Evolutionary conservation across 1,284 basidiomycete genomes (phyloP).

Genomic region (Trichosporon asahii): DNA sequence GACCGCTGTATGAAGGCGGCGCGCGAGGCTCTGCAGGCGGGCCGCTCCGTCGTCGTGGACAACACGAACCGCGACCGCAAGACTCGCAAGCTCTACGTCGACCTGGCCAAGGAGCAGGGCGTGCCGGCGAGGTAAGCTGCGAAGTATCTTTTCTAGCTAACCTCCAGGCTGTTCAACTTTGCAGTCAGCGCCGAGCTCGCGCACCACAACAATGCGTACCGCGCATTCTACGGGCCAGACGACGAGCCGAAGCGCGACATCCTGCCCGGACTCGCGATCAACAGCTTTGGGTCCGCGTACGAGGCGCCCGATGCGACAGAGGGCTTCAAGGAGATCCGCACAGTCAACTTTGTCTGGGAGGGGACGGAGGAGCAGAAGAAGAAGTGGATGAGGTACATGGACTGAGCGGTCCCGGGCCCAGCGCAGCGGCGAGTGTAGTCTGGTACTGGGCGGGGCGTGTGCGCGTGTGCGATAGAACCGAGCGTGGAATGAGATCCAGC

Average conservation of each 20-base stretch:
- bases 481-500: no score
- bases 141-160: not conserved
- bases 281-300: constrained; percentile 60
- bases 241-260: constrained; percentile 54
- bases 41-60: constrained; percentile 73
- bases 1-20: constrained; percentile 70
- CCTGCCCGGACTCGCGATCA: constrained; percentile 65
- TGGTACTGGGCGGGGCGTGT: not conserved
- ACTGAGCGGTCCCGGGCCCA: constrained; percentile 8
- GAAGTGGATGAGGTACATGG: constrained; percentile 70
- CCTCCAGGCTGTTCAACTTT: constrained; percentile 68
- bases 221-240: constrained; percentile 57
- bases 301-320: constrained; percentile 66
- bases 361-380: constrained; percentile 66
- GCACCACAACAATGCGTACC: constrained; percentile 85
- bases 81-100: constrained; percentile 68
- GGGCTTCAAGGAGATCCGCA: constrained; percentile 71
- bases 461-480: no score
- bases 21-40: constrained; percentile 58
- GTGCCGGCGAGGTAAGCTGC: constrained; percentile 60
- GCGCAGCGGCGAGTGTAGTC: no score
- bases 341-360: constrained; percentile 73
- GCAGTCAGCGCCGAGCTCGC: constrained; percentile 68
- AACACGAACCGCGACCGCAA: constrained; percentile 74
- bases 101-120: constrained; percentile 60